Base-by-base conservation (phyloP, 306 rosid species). In the Echinosophora koreensis region DNA sequence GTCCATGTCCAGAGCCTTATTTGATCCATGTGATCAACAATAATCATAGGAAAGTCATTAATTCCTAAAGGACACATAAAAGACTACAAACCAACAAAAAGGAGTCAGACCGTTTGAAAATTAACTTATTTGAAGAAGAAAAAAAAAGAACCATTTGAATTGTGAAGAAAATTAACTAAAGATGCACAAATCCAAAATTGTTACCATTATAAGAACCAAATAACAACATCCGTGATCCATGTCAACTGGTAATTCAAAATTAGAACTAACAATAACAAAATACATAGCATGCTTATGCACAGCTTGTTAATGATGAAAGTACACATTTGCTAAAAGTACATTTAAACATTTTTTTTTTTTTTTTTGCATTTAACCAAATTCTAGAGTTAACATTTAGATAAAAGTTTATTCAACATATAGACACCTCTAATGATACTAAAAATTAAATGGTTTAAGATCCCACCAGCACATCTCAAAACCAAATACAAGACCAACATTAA, bases 1-100 rank as follows among this genome's bases (percentile, higher is more conserved):
- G n/a, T n/a, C n/a, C n/a, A n/a, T n/a, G n/a, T n/a, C n/a, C n/a
- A n/a, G n/a, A n/a, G n/a, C n/a, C n/a, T n/a, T n/a, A n/a, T n/a
- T n/a, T n/a, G n/a, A n/a, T n/a, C n/a, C n/a, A n/a, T n/a, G n/a
- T n/a, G n/a, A n/a, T n/a, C n/a, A n/a, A n/a, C n/a, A 50, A 89
- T 89, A 73, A 93, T 80, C 97, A 94, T 92, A 11, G 98, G 97
- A 78, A 94, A 94, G 85, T 94, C 98, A 41, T 89, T 1, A 81
- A 94, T 92, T 84, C 98, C 98, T 1, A 97, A 94, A 77, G 98
- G 98, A 78, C 95, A 92, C 98, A 94, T 92, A 76, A 94, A 94
- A 63, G 97, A 89, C 98, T 94, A 69, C 91, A 83, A 86, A 78
- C 30, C 71, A 50, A 13, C 35, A n/a, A 42, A 62, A 59, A 59